phyloP scores from a whole-genome alignment of 1,139 yeast species.

The Taphrina deformans region DNA sequence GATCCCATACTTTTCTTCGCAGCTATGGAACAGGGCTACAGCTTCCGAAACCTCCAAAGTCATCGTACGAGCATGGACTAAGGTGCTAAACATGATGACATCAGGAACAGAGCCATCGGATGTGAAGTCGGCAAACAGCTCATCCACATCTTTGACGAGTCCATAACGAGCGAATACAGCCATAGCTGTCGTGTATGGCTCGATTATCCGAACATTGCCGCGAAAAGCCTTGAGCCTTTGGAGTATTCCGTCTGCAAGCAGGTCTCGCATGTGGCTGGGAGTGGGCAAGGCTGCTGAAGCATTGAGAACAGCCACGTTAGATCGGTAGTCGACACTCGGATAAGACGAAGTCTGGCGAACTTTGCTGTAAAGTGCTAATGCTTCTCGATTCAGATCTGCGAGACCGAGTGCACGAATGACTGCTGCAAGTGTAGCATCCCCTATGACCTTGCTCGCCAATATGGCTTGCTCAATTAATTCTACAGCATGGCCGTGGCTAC shows the following conservation, averaged over 20 bases:
- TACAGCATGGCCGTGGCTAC: not conserved
- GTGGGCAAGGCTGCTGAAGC: not conserved
- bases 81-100: constrained; percentile 15
- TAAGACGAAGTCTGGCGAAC: not conserved
- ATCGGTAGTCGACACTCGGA: not conserved
- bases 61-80: constrained; percentile 17
- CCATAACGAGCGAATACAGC: constrained; percentile 17
- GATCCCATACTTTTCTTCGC: constrained; percentile 1
- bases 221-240: not conserved
- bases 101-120: constrained; percentile 2
- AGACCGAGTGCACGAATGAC: not conserved
- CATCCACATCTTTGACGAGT: constrained; percentile 8
- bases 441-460: not conserved
- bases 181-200: constrained; percentile 20
- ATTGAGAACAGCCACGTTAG: not conserved
- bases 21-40: not conserved
- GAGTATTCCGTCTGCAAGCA: not conserved
- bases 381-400: not conserved
- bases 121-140: constrained; percentile 2
- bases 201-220: not conserved
- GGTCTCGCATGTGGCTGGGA: not conserved
- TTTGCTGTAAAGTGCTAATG: not conserved
- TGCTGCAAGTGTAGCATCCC: not conserved
- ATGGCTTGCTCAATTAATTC: not conserved
- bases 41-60: constrained; percentile 16